Base-by-base conservation (phyloP, 1,284 basidiomycete species). In the Ustilago tritici region DNA sequence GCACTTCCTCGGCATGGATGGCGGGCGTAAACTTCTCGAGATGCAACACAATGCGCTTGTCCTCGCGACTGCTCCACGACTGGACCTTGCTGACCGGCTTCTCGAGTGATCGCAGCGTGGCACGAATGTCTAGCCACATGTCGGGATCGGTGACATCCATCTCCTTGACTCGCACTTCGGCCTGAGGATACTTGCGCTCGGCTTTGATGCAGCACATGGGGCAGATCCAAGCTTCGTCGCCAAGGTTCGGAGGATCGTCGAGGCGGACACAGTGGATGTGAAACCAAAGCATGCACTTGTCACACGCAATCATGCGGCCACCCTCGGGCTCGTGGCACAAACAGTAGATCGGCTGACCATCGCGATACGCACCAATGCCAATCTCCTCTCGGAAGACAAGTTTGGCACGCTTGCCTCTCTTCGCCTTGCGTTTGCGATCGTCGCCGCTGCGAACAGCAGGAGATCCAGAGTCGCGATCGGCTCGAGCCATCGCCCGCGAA, bases 141-240 rank as follows among this genome's bases (percentile, higher is more conserved):
- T 82, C 78, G 11, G 72, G 76, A 43, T 80, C 79, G 1, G 61
- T 70, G 56, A 73, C 73, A 23, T 67, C 81, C 43, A 76, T 78
- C 38, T 82, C 81, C 55, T 73, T 78, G 62, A 86, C 82, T 56
- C 79, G 70, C 52, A 86, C 81, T 56, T 85, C 84, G 10, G 84
- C 83, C 40, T 76, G 70, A 32, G 82, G 77, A 64, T 86, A 86
- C 66, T 77, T 75, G 52, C 76, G 76, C 61, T 84, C 82, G 46
- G 79, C 70, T 70, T 85, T 86, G 76, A 84, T 73, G 56, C 82
- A 85, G 72, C 85, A 86, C 76, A 85, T 80, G 5, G 85, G 85
- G 50, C 85, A 86, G 53, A 70, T 79, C 84, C 84, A 86, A 1
- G 66, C 61, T 59, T 82, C 76, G 55, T 78, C 70, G 31, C 72